These are phyloP conservation scores for Aspergillus quadricinctus DNA, from an alignment of 2,329 filamentous ascomycete genomes.

Conservation along the genomic window DNA sequence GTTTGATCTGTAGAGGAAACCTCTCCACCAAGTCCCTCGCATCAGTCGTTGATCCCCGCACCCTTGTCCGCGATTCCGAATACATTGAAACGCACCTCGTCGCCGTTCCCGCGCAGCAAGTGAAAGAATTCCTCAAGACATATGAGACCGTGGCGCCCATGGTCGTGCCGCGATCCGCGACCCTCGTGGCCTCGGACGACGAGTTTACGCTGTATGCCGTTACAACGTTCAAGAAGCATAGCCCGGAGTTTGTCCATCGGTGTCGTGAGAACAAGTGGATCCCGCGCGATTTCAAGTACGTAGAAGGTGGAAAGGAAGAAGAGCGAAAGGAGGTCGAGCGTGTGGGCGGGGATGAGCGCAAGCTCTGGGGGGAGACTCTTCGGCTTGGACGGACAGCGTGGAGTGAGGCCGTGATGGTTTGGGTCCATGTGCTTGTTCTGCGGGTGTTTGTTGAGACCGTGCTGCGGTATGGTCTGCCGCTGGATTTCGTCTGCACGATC, in stretches of 20 bases:
- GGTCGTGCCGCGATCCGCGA: slow-evolving; percentile 86
- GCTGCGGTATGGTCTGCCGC: slow-evolving; percentile 85
- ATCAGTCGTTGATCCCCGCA: slow-evolving; percentile 75
- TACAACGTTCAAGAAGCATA: slow-evolving; percentile 89
- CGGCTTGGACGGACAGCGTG: slow-evolving; percentile 85
- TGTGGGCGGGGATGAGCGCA: slow-evolving; percentile 78
- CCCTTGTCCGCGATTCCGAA: slow-evolving; percentile 85
- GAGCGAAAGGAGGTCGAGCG: slow-evolving; percentile 83
- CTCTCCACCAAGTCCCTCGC: slow-evolving; percentile 89
- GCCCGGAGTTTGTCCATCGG: slow-evolving; percentile 83
- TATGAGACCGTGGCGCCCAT: slow-evolving; percentile 88
- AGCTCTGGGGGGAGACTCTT: slow-evolving; percentile 87
- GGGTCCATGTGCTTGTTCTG: slow-evolving; percentile 86
- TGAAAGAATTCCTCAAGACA: slow-evolving; percentile 81
- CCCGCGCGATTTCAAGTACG: slow-evolving; percentile 88
- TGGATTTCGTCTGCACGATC: slow-evolving; percentile 82
- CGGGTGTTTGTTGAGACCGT: slow-evolving; percentile 97
- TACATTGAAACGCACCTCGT: slow-evolving; percentile 95
- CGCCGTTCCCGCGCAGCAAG: slow-evolving; percentile 72
- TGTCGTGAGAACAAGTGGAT: slow-evolving; percentile 92
- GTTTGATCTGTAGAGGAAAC: slow-evolving; percentile 62
- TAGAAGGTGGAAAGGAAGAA: slow-evolving; percentile 82
- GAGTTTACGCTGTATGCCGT: slow-evolving; percentile 88
- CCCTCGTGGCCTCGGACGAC: slow-evolving; percentile 75
- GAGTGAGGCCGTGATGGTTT: slow-evolving; percentile 93